Percentiles rank a stretch among this genome's conserved stretches.
Evolutionary conservation across 306 rosid species (phyloP).

Genomic region (Cucurbita maxima): DNA sequence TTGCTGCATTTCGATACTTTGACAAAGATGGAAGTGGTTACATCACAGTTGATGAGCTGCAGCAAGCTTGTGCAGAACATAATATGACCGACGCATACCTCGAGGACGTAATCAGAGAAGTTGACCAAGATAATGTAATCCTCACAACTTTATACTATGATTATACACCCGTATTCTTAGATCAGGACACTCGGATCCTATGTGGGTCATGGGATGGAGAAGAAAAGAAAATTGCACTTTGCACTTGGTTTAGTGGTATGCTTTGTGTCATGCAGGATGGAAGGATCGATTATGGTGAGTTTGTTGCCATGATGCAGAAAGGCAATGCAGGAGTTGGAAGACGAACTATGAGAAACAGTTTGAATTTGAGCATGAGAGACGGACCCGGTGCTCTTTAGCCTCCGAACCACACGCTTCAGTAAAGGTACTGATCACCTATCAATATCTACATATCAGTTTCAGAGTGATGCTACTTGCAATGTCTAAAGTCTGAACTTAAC

Average conservation of each 20-base stretch:
- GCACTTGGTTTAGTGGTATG: not conserved
- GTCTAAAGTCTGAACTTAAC: not conserved
- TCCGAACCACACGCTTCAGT: not conserved
- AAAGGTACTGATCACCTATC: not conserved
- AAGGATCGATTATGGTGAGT: conserved; percentile 64
- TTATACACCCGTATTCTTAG: not conserved
- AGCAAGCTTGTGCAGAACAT: conserved; percentile 66
- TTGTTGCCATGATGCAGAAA: conserved; percentile 73
- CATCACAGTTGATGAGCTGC: conserved; percentile 70
- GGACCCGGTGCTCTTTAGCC: conserved; percentile 11
- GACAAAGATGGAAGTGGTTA: conserved; percentile 74
- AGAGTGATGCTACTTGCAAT: not conserved
- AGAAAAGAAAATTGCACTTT: not conserved
- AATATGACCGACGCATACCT: conserved; percentile 52
- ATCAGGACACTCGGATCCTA: not conserved
- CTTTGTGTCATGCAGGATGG: conserved; percentile 33
- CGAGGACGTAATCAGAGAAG: conserved; percentile 60
- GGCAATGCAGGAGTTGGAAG: conserved; percentile 65
- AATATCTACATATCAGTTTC: not conserved
- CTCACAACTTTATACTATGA: not conserved
- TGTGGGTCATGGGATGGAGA: not conserved
- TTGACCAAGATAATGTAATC: conserved; percentile 68
- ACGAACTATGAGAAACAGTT: conserved; percentile 36
- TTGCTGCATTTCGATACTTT: conserved; percentile 62
- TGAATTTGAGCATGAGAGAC: conserved; percentile 55